Percentiles rank a stretch among this genome's conserved stretches.
Evolutionary conservation across 768 basidiomycete species (phyloP).

Genomic region (Tephrocybe sp.): DNA sequence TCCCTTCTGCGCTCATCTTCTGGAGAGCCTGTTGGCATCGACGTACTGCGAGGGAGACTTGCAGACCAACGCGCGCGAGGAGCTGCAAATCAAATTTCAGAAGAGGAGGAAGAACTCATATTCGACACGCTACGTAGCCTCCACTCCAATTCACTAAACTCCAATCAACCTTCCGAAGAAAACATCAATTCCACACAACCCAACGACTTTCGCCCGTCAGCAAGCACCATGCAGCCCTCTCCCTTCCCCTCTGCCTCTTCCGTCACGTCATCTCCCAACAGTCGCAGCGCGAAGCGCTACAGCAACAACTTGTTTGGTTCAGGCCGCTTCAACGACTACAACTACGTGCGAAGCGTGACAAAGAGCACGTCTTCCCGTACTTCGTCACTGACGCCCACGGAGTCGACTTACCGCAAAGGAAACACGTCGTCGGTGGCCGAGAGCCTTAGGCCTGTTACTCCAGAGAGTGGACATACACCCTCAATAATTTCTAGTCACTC

Average conservation of each 20-base stretch:
- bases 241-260: slow-evolving; percentile 22
- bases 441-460: slow-evolving; percentile 53
- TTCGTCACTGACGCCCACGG: slow-evolving; percentile 50
- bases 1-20: slow-evolving; percentile 71
- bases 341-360: slow-evolving; percentile 59
- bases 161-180: slow-evolving; percentile 35
- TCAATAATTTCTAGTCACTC: slow-evolving; percentile 42
- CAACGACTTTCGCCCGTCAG: slow-evolving; percentile 32
- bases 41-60: slow-evolving; percentile 64
- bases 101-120: slow-evolving; percentile 86
- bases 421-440: slow-evolving; percentile 43
- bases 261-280: slow-evolving; percentile 44
- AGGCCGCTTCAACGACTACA: slow-evolving; percentile 73
- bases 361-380: slow-evolving; percentile 44
- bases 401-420: slow-evolving; percentile 34
- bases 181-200: slow-evolving; percentile 25
- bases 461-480: slow-evolving; percentile 45
- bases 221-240: slow-evolving; percentile 24
- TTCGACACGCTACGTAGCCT: slow-evolving; percentile 65
- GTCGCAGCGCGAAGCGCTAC: slow-evolving; percentile 65
- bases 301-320: slow-evolving; percentile 89
- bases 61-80: slow-evolving; percentile 78
- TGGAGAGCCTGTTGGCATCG: slow-evolving; percentile 64
- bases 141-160: slow-evolving; percentile 31
- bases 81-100: slow-evolving; percentile 64